Evolutionary conservation across 768 basidiomycete species (phyloP).

Genomic region (Calocera viscosa): DNA sequence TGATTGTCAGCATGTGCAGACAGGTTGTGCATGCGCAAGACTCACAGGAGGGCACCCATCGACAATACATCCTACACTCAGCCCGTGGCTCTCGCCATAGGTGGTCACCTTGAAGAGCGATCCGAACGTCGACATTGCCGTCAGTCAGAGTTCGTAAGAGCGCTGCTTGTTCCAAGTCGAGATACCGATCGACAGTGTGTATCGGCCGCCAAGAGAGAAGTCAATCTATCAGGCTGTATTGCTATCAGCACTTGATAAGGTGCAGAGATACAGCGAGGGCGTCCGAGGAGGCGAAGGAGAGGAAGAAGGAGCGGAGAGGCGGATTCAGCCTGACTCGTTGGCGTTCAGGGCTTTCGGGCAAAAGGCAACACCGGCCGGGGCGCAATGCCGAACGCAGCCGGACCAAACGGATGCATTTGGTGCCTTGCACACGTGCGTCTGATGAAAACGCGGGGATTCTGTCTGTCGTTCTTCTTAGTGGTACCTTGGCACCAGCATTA

Average conservation of each 20-base stretch:
- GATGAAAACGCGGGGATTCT: neutral
- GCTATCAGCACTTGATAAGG: neutral
- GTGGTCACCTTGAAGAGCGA: conserved; percentile 87
- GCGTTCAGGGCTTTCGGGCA: neutral
- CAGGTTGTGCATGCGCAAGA: conserved; percentile 12
- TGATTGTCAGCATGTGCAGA: neutral
- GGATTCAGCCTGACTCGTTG: neutral
- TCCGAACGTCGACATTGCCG: conserved; percentile 87
- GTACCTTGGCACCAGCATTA: too few relatives aligned
- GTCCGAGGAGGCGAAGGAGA: neutral
- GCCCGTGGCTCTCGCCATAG: conserved; percentile 95
- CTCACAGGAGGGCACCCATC: conserved; percentile 93
- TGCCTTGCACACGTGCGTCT: neutral
- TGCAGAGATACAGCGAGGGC: neutral
- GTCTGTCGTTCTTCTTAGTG: neutral
- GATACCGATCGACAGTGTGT: neutral
- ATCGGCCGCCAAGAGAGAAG: neutral
- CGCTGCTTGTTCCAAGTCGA: neutral
- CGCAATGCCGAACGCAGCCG: neutral
- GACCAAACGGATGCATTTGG: neutral
- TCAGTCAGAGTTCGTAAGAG: neutral
- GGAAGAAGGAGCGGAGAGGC: neutral
- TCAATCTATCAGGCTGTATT: neutral
- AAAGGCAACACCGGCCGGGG: neutral
- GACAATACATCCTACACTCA: conserved; percentile 92